Conservation (phyloP, 2,329 filamentous ascomycete genomes). For the Colletotrichum sp. region DNA sequence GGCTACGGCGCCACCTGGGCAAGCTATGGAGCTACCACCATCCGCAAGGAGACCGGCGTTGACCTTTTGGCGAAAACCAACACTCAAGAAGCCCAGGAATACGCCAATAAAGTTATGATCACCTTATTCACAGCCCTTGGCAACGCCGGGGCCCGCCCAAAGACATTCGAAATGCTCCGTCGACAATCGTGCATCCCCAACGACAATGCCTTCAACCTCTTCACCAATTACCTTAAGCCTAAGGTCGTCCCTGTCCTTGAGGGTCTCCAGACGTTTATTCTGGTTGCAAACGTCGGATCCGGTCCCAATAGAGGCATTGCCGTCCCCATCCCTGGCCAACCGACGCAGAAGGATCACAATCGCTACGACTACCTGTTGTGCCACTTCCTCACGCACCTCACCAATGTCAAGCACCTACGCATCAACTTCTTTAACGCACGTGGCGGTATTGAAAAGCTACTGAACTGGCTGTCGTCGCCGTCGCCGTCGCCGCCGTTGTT, state of each 20-base stretch:
- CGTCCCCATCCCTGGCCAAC: not conserved
- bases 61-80: conserved; percentile 6
- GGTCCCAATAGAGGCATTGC: not conserved
- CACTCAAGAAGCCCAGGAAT: conserved; percentile 15
- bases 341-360: not conserved
- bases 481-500: conserved; percentile 27
- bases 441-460: conserved; percentile 29
- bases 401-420: conserved; percentile 56
- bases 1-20: conserved; percentile 47
- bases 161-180: conserved; percentile 54
- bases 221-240: conserved; percentile 39
- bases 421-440: conserved; percentile 49
- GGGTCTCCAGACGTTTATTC: conserved; percentile 50
- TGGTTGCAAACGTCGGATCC: conserved; percentile 29
- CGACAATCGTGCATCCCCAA: conserved; percentile 34
- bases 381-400: conserved; percentile 42
- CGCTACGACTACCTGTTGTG: conserved; percentile 26
- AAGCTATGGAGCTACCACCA: conserved; percentile 57
- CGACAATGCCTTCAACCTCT: conserved; percentile 51
- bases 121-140: conserved; percentile 48
- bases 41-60: conserved; percentile 37
- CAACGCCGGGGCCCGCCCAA: conserved; percentile 38
- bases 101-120: conserved; percentile 41
- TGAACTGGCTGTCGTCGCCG: conserved; percentile 42
- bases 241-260: conserved; percentile 45